Percentiles rank a stretch among this genome's conserved stretches.
These are phyloP conservation scores for Suillus occidentalis DNA, from an alignment of 768 basidiomycete genomes.

Conservation along the genomic window DNA sequence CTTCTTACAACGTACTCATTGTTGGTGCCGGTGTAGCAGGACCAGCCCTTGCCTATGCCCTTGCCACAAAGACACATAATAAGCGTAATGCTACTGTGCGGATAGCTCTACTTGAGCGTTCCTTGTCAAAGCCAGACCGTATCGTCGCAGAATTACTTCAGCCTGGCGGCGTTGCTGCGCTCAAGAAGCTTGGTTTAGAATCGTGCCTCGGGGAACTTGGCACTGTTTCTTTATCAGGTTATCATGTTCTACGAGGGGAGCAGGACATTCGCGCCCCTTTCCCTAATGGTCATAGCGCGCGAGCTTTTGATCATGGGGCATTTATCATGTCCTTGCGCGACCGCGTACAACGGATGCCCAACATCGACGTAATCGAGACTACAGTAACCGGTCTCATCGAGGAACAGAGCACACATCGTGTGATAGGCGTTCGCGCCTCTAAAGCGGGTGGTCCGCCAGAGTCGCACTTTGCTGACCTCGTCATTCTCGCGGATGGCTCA, in stretches of 20 bases:
- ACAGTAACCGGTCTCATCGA: constrained; percentile 70
- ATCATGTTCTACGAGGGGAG: constrained; percentile 64
- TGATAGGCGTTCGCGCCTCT: constrained; percentile 32
- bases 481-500: constrained; percentile 86
- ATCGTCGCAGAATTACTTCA: constrained; percentile 95
- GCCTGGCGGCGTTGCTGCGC: constrained; percentile 76
- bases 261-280: constrained; percentile 81
- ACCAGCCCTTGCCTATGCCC: constrained; percentile 74
- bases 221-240: constrained; percentile 73
- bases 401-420: constrained; percentile 36
- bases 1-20: constrained; percentile 69
- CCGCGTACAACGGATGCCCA: constrained; percentile 50
- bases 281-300: constrained; percentile 60
- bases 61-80: constrained; percentile 49
- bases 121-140: constrained; percentile 85
- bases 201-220: constrained; percentile 78
- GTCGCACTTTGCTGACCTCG: constrained; percentile 64
- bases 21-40: constrained; percentile 90
- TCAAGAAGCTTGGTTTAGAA: constrained; percentile 70
- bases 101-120: constrained; percentile 82
- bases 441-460: constrained; percentile 42
- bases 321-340: constrained; percentile 76
- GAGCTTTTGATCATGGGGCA: constrained; percentile 86
- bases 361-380: constrained; percentile 79
- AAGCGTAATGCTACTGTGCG: constrained; percentile 52